Percentiles rank a stretch among this genome's conserved stretches.
Conservation (phyloP, 2,329 filamentous ascomycete species). For the Parastagonospora nodorum region DNA sequence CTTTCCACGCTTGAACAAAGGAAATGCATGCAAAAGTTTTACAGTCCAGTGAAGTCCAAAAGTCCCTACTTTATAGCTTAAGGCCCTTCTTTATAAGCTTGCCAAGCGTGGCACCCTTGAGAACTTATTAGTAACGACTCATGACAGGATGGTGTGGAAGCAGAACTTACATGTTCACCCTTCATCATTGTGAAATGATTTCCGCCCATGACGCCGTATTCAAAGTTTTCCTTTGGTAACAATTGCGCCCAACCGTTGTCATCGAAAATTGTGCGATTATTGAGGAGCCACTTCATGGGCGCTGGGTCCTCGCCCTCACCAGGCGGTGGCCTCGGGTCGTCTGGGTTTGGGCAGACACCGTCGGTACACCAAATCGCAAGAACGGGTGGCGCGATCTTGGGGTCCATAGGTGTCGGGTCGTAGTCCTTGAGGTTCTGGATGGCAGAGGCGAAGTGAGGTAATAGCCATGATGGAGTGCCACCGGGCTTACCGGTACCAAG, state of each 20-base stretch:
- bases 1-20: conserved; percentile 42
- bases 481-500: conserved; percentile 65
- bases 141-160: neutral
- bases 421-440: conserved; percentile 73
- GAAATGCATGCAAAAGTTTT: conserved; percentile 37
- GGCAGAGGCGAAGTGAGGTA: conserved; percentile 73
- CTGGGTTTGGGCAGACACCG: conserved; percentile 70
- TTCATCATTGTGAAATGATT: conserved; percentile 82
- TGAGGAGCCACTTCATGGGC: conserved; percentile 68
- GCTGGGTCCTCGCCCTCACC: conserved; percentile 60
- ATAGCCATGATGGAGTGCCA: conserved; percentile 73
- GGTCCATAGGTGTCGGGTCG: conserved; percentile 66
- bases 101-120: conserved; percentile 46
- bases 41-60: conserved; percentile 16
- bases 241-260: conserved; percentile 73
- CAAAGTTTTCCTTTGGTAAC: conserved; percentile 65
- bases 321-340: conserved; percentile 69
- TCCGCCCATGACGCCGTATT: conserved; percentile 69
- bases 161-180: conserved; percentile 54
- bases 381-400: conserved; percentile 63
- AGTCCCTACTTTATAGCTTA: conserved; percentile 30
- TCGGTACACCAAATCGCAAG: conserved; percentile 74
- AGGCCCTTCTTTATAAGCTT: conserved; percentile 53
- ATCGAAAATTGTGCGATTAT: conserved; percentile 74
- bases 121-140: conserved; percentile 27